Conservation (phyloP, 177 flowering plant species). For the Tripterygium wilfordii region DNA sequence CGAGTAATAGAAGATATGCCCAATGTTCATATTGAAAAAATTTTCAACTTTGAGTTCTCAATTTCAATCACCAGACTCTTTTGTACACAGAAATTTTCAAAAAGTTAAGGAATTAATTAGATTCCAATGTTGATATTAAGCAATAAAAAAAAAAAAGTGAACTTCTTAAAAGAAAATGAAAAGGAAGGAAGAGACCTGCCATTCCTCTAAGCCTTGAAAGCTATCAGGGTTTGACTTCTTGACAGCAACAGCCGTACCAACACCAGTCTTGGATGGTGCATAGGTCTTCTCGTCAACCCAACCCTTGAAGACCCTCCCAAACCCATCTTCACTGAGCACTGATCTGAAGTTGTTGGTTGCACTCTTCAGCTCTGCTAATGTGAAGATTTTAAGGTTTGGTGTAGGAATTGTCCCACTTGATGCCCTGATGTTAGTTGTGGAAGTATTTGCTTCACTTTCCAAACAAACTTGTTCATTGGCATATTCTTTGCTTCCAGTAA, state of each 20-base stretch:
- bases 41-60: too few relatives aligned
- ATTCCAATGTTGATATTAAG: too few relatives aligned
- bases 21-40: too few relatives aligned
- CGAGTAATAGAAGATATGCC: too few relatives aligned
- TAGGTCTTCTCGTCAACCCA: slow-evolving; percentile 4
- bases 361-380: slow-evolving; percentile 25
- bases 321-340: slow-evolving; percentile 2
- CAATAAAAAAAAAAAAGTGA: too few relatives aligned
- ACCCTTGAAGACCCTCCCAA: slow-evolving; percentile 4
- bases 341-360: slow-evolving; percentile 30
- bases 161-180: too few relatives aligned
- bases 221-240: slow-evolving; percentile 4
- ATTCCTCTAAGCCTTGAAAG: background rate
- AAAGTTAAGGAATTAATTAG: too few relatives aligned
- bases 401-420: slow-evolving; percentile 2
- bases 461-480: background rate
- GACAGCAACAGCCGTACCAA: slow-evolving; percentile 1
- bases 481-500: background rate
- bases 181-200: too few relatives aligned
- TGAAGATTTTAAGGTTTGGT: slow-evolving; percentile 25
- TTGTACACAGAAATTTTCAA: too few relatives aligned
- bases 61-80: too few relatives aligned
- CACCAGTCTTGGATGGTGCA: background rate
- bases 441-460: background rate
- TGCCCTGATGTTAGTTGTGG: too few relatives aligned